Evolutionary conservation across 208 protist species (phyloP), one percentile per base, ranked within the genome.

Genomic region (Angomonas ambiguus): DNA sequence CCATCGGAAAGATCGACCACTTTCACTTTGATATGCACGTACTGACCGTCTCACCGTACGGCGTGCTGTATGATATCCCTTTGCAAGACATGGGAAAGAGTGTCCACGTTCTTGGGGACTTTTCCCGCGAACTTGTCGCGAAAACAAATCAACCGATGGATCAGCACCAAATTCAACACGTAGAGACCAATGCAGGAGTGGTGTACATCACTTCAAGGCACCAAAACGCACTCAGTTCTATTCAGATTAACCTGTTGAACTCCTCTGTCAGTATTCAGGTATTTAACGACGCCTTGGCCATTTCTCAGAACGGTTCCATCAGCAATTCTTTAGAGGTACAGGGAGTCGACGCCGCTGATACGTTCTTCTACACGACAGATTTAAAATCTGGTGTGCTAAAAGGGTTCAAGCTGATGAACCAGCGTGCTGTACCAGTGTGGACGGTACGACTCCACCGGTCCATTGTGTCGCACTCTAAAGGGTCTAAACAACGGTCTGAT

Each of bases 1-100:
- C 78, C 16, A 53, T 72, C 51, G 67, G 34, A 30, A 13, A 56
- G 10, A 61, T 89, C 2, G 90, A 96, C 65, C 87, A 89, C 67
- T 93, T 96, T 57, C 73, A 84, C 45, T 92, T 96, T 58, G 85
- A 88, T 63, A 88, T 92, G 72, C 49, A 85, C 20, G 71, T 77
- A 4, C 60, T 93, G 4, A 60, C 82, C 16, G 74, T 77, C 38
- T 92, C 91, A 13, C 71, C 74, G 25, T 80, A 76, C 48, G 87
- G 85, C 32, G 48, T 79, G 0, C 72, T 96, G 31, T 94, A 94
- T 72, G 34, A 61, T 28, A 73, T 92, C 30, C 85, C 91, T 20
- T 42, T 93, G 27, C 38, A 71, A 2, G 55, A 80, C 16, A 84
- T 83, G 71, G 90, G 84, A 16, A 11, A 51, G 13, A 62, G 68